A percentile compares a stretch with the other conserved stretches of the same genome.
Evolutionary conservation across 495 filamentous ascomycete genomes (phyloP).

Genomic region (Xanthoparmelia taractica): DNA sequence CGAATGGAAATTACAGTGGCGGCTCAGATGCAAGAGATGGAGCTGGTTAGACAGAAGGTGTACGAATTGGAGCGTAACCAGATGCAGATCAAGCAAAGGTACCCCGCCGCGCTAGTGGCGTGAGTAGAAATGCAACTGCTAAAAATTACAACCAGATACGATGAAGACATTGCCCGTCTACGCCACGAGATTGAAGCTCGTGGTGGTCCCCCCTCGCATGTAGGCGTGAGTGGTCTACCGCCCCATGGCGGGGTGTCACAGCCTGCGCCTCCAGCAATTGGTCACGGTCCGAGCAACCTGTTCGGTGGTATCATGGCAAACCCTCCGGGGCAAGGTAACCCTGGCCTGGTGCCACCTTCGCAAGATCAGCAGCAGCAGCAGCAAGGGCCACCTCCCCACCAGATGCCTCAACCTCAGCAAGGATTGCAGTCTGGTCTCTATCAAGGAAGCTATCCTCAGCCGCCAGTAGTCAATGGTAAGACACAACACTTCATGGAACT

Average conservation of each 20-base stretch:
- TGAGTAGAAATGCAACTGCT: conserved; percentile 11
- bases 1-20: conserved; percentile 49
- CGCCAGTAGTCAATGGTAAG: conserved; percentile 61
- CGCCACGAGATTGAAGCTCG: conserved; percentile 83
- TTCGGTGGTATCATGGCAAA: conserved; percentile 96
- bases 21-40: conserved; percentile 83
- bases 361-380: conserved; percentile 56
- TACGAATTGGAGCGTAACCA: conserved; percentile 85
- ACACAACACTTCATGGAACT: conserved; percentile 6
- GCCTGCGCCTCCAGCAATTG: conserved; percentile 75
- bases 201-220: conserved; percentile 63
- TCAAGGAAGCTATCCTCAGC: conserved; percentile 55
- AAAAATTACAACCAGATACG: conserved; percentile 56
- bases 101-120: conserved; percentile 28
- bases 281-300: conserved; percentile 83
- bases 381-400: conserved; percentile 50
- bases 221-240: conserved; percentile 46
- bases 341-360: conserved; percentile 77
- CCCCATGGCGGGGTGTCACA: conserved; percentile 73
- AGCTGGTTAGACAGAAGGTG: conserved; percentile 83
- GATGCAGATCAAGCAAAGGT: conserved; percentile 83
- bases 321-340: conserved; percentile 71
- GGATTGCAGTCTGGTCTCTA: conserved; percentile 49
- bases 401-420: conserved; percentile 55
- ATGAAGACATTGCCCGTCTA: conserved; percentile 78